phyloP scores from a whole-genome alignment of 2,329 filamentous ascomycete species.

The Exophiala dermatitidis region DNA sequence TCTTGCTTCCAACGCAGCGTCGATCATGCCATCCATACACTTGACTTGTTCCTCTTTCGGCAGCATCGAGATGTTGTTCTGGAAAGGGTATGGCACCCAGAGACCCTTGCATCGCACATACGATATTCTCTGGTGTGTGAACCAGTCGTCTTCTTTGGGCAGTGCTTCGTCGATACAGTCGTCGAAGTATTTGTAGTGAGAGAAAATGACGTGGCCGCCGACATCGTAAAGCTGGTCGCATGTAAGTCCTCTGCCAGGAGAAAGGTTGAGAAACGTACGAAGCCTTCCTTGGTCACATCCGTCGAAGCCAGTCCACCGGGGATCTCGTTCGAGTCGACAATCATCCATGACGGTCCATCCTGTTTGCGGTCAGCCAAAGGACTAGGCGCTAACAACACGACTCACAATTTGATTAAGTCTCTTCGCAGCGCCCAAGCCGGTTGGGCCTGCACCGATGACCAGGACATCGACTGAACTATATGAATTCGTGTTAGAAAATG shows the following conservation, averaged over 20 bases:
- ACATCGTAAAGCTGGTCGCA: conserved; percentile 82
- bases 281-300: conserved; percentile 78
- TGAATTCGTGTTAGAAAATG: conserved; percentile 9
- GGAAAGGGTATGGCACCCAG: conserved; percentile 99
- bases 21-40: conserved; percentile 92
- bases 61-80: conserved; percentile 99
- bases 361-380: conserved; percentile 35
- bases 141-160: conserved; percentile 92
- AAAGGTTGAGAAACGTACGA: conserved; percentile 13
- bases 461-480: conserved; percentile 87
- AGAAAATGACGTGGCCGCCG: conserved; percentile 97
- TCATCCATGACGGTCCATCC: conserved; percentile 92
- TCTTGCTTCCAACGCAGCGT: conserved; percentile 79
- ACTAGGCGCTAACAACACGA: conserved; percentile 12
- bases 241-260: background rate
- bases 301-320: conserved; percentile 94
- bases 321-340: conserved; percentile 84
- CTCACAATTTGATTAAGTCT: conserved; percentile 91
- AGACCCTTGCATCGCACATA: conserved; percentile 94
- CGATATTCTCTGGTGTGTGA: conserved; percentile 94
- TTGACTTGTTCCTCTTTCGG: conserved; percentile 94
- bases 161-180: conserved; percentile 97
- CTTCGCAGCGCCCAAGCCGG: conserved; percentile 95
- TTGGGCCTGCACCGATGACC: conserved; percentile 95
- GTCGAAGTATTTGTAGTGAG: conserved; percentile 99